Percentiles rank a stretch among this genome's conserved stretches.
Conservation (phyloP, 371 early-diverging fungal genomes). For the Rhizopus delemar region DNA sequence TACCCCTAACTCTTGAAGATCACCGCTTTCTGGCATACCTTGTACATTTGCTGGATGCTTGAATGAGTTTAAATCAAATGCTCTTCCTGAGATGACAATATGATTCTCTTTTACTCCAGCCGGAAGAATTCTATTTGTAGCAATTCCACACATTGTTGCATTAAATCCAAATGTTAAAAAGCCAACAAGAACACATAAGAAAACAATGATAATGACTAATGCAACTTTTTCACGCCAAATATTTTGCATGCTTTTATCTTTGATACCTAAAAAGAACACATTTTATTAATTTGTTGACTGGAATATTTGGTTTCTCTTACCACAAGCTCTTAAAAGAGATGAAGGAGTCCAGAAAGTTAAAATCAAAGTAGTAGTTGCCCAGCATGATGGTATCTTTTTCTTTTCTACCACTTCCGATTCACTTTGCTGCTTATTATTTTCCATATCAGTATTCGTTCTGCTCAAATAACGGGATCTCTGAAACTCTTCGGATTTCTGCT, state of each 20-base stretch:
- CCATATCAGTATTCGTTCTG: neutral
- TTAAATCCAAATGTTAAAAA: constrained; percentile 71
- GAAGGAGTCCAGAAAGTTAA: constrained; percentile 51
- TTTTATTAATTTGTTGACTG: neutral
- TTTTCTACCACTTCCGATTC: constrained; percentile 6
- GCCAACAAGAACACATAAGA: constrained; percentile 63
- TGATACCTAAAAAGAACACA: constrained; percentile 30
- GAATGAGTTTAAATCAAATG: constrained; percentile 52
- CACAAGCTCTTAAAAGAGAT: constrained; percentile 29
- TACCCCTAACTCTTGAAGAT: constrained; percentile 63
- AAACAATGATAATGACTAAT: constrained; percentile 71
- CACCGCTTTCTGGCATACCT: constrained; percentile 51
- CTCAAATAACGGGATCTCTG: constrained; percentile 20
- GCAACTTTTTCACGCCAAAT: constrained; percentile 93
- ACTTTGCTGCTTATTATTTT: neutral
- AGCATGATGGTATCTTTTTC: constrained; percentile 26
- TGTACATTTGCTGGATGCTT: constrained; percentile 41
- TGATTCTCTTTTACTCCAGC: constrained; percentile 50
- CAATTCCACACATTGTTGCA: constrained; percentile 59
- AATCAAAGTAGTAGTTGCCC: constrained; percentile 41
- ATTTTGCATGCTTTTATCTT: constrained; percentile 69
- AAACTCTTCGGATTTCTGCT: constrained; percentile 18
- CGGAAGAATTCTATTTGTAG: constrained; percentile 53
- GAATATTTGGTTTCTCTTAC: constrained; percentile 6
- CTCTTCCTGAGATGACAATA: constrained; percentile 57